Conservation (phyloP, 1,139 yeast genomes). For the Eremothecium gossypii region DNA sequence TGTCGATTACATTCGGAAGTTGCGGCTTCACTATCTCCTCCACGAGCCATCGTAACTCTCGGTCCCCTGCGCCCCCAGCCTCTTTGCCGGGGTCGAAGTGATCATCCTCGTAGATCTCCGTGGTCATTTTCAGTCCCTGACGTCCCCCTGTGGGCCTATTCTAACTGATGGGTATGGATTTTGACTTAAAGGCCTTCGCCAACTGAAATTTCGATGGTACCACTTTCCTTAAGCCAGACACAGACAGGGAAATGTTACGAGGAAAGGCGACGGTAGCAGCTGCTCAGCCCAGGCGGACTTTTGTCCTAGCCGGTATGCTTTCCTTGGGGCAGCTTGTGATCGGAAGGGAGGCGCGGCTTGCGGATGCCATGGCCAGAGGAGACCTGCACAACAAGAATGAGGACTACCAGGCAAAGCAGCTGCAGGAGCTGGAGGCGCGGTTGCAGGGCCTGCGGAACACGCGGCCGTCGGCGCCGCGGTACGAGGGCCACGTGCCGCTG, state of each 20-base stretch:
- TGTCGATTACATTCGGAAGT: slow-evolving; percentile 31
- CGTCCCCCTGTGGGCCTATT: too few species aligned
- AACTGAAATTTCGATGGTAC: too few species aligned
- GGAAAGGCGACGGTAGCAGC: too few species aligned
- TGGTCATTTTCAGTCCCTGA: slow-evolving; percentile 17
- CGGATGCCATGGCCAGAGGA: slow-evolving; percentile 51
- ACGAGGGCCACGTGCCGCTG: slow-evolving; percentile 78
- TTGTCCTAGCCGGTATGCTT: slow-evolving; percentile 24
- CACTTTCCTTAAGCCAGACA: too few species aligned
- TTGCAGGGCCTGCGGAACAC: slow-evolving; percentile 16
- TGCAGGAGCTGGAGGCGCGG: slow-evolving; percentile 27
- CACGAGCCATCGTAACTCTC: slow-evolving; percentile 26
- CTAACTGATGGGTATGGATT: too few species aligned
- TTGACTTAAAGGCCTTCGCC: too few species aligned
- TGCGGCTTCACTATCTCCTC: slow-evolving; percentile 32
- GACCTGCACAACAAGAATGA: slow-evolving; percentile 32
- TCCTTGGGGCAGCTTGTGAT: slow-evolving; percentile 30
- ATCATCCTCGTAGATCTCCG: slow-evolving; percentile 24
- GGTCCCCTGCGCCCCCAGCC: slow-evolving; percentile 2
- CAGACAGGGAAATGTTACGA: too few species aligned
- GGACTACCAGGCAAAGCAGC: slow-evolving; percentile 16
- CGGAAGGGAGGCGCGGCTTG: slow-evolving; percentile 43
- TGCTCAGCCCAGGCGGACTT: slow-evolving; percentile 10
- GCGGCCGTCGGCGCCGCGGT: slow-evolving; percentile 38
- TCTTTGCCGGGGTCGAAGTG: slow-evolving; percentile 11